Evolutionary conservation across 2,329 filamentous ascomycete species (phyloP).

Genomic region (Zymoseptoria brevis): DNA sequence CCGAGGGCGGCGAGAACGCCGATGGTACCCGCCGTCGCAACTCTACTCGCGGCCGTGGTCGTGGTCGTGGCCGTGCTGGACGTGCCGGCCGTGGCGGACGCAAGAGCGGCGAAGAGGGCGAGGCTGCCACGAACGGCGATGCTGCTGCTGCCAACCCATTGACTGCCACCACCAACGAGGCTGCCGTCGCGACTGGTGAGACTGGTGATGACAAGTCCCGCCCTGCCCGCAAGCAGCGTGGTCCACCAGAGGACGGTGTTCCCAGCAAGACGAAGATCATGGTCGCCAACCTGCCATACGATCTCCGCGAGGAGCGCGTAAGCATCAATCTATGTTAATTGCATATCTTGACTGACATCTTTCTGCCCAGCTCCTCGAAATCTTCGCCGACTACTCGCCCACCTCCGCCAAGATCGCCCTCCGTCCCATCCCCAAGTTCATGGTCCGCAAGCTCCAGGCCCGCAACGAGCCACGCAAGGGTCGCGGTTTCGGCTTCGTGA

Average conservation of each 20-base stretch:
- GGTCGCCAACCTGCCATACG: constrained; percentile 98
- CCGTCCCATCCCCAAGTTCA: constrained; percentile 96
- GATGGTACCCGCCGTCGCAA: constrained; percentile 52
- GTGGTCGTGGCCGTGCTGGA: constrained; percentile 54
- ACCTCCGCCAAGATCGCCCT: constrained; percentile 97
- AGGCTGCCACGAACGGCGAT: constrained; percentile 42
- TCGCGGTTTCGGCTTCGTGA: constrained; percentile 97
- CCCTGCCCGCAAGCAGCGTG: constrained; percentile 69
- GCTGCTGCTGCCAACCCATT: constrained; percentile 44
- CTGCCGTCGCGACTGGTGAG: constrained; percentile 48
- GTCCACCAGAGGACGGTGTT: constrained; percentile 92
- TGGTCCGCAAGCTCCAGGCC: constrained; percentile 99
- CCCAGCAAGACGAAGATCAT: constrained; percentile 99
- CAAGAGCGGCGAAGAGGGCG: constrained; percentile 44
- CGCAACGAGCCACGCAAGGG: constrained; percentile 98
- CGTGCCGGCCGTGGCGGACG: constrained; percentile 57
- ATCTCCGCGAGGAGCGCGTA: constrained; percentile 96
- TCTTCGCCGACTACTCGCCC: constrained; percentile 87
- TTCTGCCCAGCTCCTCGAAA: constrained; percentile 73
- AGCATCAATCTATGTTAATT: constrained; percentile 17
- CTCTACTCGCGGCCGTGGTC: constrained; percentile 48
- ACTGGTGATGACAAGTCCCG: constrained; percentile 38
- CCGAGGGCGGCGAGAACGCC: constrained; percentile 61
- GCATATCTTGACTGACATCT: constrained; percentile 20
- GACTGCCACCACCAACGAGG: constrained; percentile 46